These are phyloP conservation scores for Physcomitrellopsis africana DNA, from an alignment of 225 moss, liverwort and hornwort genomes.

Conservation along the genomic window DNA sequence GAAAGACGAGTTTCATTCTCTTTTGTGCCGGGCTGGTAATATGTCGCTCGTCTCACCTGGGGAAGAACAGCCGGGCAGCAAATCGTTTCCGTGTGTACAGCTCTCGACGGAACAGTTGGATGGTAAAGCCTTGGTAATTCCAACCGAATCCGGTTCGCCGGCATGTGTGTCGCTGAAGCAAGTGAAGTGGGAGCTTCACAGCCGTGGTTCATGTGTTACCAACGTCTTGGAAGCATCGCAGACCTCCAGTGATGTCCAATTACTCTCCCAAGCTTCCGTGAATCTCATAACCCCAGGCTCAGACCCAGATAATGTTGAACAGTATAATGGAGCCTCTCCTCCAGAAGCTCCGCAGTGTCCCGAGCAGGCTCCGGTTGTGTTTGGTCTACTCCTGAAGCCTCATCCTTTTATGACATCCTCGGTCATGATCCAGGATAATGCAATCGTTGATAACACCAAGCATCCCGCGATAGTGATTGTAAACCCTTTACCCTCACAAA, in stretches of 20 bases:
- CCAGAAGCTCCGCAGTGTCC: not conserved
- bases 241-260: constrained; percentile 5
- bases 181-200: constrained; percentile 39
- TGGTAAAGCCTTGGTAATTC: not conserved
- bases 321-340: not conserved
- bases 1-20: not conserved
- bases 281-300: constrained; percentile 7
- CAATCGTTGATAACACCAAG: not conserved
- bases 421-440: not conserved
- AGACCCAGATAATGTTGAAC: not conserved
- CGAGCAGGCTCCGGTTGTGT: not conserved
- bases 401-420: constrained; percentile 12
- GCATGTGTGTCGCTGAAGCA: not conserved
- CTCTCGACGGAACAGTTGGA: not conserved
- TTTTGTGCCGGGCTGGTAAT: constrained; percentile 11
- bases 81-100: not conserved
- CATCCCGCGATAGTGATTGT: not conserved
- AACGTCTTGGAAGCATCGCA: constrained; percentile 8
- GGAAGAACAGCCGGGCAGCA: constrained; percentile 13
- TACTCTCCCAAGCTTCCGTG: constrained; percentile 6
- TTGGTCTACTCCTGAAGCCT: constrained; percentile 1
- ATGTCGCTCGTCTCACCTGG: not conserved
- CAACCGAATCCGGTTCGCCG: no score
- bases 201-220: constrained; percentile 38
- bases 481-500: not conserved